These are phyloP conservation scores for Penicillium bialowiezense DNA, from an alignment of 495 filamentous ascomycete genomes.

Conservation along the genomic window DNA sequence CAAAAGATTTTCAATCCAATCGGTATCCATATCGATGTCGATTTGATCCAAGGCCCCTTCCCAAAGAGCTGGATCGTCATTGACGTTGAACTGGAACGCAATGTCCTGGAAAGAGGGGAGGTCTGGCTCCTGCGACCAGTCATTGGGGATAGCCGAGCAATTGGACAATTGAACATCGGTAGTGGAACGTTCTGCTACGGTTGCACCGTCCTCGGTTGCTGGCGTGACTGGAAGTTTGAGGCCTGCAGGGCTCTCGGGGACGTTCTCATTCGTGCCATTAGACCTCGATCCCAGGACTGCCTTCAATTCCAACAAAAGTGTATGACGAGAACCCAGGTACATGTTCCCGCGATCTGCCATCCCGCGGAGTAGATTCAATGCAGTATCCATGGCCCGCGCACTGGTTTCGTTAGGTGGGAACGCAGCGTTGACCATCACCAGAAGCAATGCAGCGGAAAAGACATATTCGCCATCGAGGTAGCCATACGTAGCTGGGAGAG, in stretches of 20 bases:
- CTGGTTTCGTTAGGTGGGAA: slow-evolving; percentile 41
- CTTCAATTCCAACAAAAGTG: slow-evolving; percentile 35
- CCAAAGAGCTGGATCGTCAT: slow-evolving; percentile 38
- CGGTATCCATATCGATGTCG: slow-evolving; percentile 41
- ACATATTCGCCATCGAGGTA: slow-evolving; percentile 51
- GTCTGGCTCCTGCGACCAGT: slow-evolving; percentile 22
- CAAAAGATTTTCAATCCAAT: slow-evolving; percentile 39
- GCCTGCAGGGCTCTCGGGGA: neutral
- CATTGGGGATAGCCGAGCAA: slow-evolving; percentile 1
- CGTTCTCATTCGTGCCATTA: neutral
- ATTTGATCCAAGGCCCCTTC: slow-evolving; percentile 37
- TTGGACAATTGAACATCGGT: neutral
- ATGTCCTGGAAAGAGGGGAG: slow-evolving; percentile 31
- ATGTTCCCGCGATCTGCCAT: slow-evolving; percentile 50
- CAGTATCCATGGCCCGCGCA: slow-evolving; percentile 39
- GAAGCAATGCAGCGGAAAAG: slow-evolving; percentile 46
- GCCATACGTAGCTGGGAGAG: slow-evolving; percentile 42
- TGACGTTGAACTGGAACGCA: slow-evolving; percentile 34
- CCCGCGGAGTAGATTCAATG: slow-evolving; percentile 36
- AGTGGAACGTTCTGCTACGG: neutral
- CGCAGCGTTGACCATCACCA: slow-evolving; percentile 50
- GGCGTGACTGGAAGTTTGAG: slow-evolving; percentile 12
- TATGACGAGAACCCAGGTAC: slow-evolving; percentile 41
- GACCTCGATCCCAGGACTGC: slow-evolving; percentile 26
- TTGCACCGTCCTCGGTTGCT: slow-evolving; percentile 15